Conservation (phyloP, 1,284 basidiomycete species). For the Hypsizygus ulmarius region DNA sequence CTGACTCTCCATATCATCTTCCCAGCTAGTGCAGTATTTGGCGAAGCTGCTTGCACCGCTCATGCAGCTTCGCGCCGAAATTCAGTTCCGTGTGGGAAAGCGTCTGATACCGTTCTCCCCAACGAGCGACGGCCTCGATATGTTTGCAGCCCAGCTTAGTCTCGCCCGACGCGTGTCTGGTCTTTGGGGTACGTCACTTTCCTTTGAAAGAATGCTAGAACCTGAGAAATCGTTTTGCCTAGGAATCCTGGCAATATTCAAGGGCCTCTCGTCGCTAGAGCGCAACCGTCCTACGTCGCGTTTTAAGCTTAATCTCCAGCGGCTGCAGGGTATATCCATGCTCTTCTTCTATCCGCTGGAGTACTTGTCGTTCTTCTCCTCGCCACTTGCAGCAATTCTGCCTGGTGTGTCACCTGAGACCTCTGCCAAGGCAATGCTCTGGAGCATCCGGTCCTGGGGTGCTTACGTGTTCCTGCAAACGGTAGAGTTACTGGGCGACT, state of each 20-base stretch:
- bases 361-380: constrained; percentile 21
- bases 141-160: constrained; percentile 18
- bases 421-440: constrained; percentile 11
- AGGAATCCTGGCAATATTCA: constrained; percentile 15
- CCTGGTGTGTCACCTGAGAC: constrained; percentile 15
- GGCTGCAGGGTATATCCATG: constrained; percentile 20
- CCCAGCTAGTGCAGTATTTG: constrained; percentile 17
- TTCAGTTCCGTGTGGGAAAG: constrained; percentile 18
- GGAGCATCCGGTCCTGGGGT: constrained; percentile 22
- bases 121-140: constrained; percentile 13
- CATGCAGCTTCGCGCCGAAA: constrained; percentile 12
- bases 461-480: constrained; percentile 15
- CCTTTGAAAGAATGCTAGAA: background rate
- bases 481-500: constrained; percentile 9
- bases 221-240: background rate
- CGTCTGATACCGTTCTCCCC: constrained; percentile 13
- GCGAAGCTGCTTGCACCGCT: constrained; percentile 18
- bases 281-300: constrained; percentile 16
- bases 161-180: constrained; percentile 18
- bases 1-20: background rate
- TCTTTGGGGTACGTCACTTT: constrained; percentile 14
- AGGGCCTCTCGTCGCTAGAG: constrained; percentile 15
- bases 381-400: constrained; percentile 13
- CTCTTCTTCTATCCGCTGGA: constrained; percentile 21
- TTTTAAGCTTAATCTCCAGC: constrained; percentile 16